A percentile compares a stretch with the other conserved stretches of the same genome.
These are phyloP conservation scores for Aspergillus fructus DNA, from an alignment of 2,329 filamentous ascomycete species.

Conservation along the genomic window DNA sequence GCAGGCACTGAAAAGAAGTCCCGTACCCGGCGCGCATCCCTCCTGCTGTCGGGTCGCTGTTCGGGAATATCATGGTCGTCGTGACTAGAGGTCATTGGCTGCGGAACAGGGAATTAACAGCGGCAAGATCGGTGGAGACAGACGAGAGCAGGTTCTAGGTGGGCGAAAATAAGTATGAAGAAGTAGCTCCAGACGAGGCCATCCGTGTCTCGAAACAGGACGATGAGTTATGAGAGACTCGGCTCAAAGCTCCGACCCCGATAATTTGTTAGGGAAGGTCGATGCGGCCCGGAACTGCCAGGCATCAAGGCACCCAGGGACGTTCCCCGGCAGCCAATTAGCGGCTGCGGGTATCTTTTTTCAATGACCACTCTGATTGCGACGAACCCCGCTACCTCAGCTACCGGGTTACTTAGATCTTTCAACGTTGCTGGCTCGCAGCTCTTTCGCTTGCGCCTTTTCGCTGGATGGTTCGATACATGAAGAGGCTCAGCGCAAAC, in stretches of 20 bases:
- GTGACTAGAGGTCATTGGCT: slow-evolving; percentile 25
- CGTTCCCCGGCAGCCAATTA: slow-evolving; percentile 3
- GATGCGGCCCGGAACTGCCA: slow-evolving; percentile 9
- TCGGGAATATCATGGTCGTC: slow-evolving; percentile 23
- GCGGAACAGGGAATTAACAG: background rate
- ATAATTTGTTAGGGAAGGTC: slow-evolving; percentile 6
- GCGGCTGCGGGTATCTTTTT: slow-evolving; percentile 7
- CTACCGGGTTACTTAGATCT: background rate
- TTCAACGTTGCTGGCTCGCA: background rate
- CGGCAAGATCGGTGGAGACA: background rate
- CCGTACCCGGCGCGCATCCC: slow-evolving; percentile 21
- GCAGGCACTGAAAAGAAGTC: slow-evolving; percentile 55
- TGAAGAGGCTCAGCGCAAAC: background rate
- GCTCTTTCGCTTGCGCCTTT: background rate
- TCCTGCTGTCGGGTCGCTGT: slow-evolving; percentile 25
- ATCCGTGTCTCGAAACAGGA: background rate
- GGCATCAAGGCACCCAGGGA: slow-evolving; percentile 14
- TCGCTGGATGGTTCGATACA: background rate
- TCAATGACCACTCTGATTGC: background rate
- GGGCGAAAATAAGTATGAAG: background rate
- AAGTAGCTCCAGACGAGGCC: background rate
- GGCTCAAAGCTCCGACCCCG: slow-evolving; percentile 1
- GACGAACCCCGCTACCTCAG: slow-evolving; percentile 1
- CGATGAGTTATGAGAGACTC: background rate
- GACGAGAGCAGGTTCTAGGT: background rate